Base-by-base conservation (phyloP, 176 grass and related monocot genomes). In the Pharus latifolius region DNA sequence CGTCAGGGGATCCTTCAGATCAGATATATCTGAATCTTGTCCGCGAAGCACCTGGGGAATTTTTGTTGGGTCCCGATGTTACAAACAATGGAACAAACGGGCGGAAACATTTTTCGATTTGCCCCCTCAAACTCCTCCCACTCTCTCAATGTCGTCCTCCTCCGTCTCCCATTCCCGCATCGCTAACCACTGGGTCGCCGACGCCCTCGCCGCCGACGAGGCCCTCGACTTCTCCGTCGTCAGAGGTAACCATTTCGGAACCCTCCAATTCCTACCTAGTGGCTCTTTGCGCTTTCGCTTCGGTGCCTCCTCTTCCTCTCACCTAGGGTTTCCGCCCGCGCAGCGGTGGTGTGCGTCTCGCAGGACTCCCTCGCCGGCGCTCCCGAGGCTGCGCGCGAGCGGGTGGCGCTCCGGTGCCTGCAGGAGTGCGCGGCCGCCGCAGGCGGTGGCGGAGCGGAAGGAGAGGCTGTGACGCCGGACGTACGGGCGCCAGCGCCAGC, bases 141-240 rank as follows among this genome's bases (percentile, higher is more conserved):
- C 30, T 35, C 1, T 7, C 14, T 16, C 44, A 41, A 62, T 75
- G 80, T 25, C 54, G 54, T 3, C 60, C 16, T 48, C 38, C 16
- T 55, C 52, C 52, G 11, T 38, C 22, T 37, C 35, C 9, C 49
- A 52, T 41, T 27, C 41, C 29, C 41, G 63, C 37, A 16, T 50
- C 52, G 62, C 62, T 12, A 24, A 23, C 72, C 64, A 76, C 18
- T 75, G 80, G 80, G 16, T 52, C 11, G 80, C 7, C 27, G 80
- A 61, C 1, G 11, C 72, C 26, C 53, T 82, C 69, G 69, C 69
- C 69, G 60, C 22, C 23, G 60, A 57, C 60, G 78, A 81, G 40
- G 3, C 20, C 49, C 16, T 67, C 60, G 41, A 81, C 6, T 74
- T 81, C 60, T 56, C 69, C 41, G 0, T 20, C 22, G 0, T 74